Percentiles rank a stretch among this genome's conserved stretches.
These are phyloP conservation scores for Hypocrella siamensis DNA, from an alignment of 2,329 filamentous ascomycete species.

Conservation along the genomic window DNA sequence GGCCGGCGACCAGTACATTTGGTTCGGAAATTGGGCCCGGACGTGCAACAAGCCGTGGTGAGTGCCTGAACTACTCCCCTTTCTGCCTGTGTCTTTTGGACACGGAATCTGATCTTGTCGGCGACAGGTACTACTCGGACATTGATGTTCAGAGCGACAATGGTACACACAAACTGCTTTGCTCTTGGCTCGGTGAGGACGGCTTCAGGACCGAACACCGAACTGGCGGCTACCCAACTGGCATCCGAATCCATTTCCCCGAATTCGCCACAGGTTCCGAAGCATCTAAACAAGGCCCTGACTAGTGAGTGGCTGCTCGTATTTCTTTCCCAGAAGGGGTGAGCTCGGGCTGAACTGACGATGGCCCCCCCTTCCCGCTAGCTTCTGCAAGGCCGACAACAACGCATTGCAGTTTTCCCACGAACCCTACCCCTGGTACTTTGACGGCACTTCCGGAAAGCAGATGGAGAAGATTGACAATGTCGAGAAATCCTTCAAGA, in stretches of 20 bases:
- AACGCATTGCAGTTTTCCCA: background rate
- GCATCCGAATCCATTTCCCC: slow-evolving; percentile 2
- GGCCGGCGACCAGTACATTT: slow-evolving; percentile 1
- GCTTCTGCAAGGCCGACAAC: slow-evolving; percentile 1
- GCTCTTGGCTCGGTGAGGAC: slow-evolving; percentile 1
- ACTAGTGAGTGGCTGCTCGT: slow-evolving; percentile 1
- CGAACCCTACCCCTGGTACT: background rate
- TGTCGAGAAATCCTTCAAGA: background rate
- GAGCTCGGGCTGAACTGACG: background rate
- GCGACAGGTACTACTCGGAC: slow-evolving; percentile 3
- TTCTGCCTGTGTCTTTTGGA: background rate
- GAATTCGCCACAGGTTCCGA: background rate
- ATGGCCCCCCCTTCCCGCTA: background rate
- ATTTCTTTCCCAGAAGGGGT: too few relatives aligned
- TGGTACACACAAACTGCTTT: slow-evolving; percentile 1
- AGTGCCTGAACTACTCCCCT: background rate
- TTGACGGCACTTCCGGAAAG: background rate
- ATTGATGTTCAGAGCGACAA: background rate
- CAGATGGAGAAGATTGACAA: background rate
- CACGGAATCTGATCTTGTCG: background rate
- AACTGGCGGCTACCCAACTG: background rate
- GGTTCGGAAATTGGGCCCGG: slow-evolving; percentile 3
- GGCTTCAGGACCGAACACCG: too few relatives aligned
- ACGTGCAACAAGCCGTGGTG: slow-evolving; percentile 1
- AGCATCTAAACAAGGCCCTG: background rate